Percentiles rank a stretch among this genome's conserved stretches.
Evolutionary conservation across 1,284 basidiomycete species (phyloP).

Genomic region (Boletus albobrunnescens): DNA sequence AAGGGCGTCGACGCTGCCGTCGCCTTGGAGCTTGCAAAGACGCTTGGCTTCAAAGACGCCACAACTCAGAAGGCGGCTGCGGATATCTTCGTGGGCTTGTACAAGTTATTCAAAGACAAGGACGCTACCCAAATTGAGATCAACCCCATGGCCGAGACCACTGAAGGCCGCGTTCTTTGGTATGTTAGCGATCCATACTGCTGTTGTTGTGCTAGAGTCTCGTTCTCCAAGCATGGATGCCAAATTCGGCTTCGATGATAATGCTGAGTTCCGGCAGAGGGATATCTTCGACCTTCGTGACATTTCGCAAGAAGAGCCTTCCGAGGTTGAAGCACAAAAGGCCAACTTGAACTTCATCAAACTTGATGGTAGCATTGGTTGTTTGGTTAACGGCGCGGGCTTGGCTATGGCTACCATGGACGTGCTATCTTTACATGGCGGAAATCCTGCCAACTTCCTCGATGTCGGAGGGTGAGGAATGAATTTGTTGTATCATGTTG

Average conservation of each 20-base stretch:
- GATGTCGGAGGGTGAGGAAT: conserved; percentile 84
- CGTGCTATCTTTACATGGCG: conserved; percentile 91
- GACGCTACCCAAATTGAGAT: conserved; percentile 99
- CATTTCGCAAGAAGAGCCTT: conserved; percentile 92
- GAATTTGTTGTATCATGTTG: background rate
- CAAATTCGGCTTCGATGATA: conserved; percentile 99
- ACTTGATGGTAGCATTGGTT: conserved; percentile 96
- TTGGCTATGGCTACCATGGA: conserved; percentile 99
- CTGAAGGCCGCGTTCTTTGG: conserved; percentile 93
- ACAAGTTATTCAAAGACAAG: conserved; percentile 98
- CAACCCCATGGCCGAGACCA: conserved; percentile 96
- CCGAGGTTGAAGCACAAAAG: conserved; percentile 94
- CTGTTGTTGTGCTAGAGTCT: conserved; percentile 3
- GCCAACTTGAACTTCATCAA: conserved; percentile 99
- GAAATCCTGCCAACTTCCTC: conserved; percentile 97
- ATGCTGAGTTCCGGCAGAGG: conserved; percentile 95
- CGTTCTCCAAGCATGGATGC: conserved; percentile 85
- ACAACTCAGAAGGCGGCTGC: conserved; percentile 80
- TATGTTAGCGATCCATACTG: conserved; percentile 36
- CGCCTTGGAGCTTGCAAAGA: conserved; percentile 80
- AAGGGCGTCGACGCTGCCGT: conserved; percentile 76
- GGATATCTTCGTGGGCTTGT: conserved; percentile 91
- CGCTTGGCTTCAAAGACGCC: conserved; percentile 84
- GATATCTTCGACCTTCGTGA: conserved; percentile 91
- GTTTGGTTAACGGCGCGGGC: conserved; percentile 98